phyloP scores from a whole-genome alignment of 441 rosid species.

The Erodium moschatum region DNA sequence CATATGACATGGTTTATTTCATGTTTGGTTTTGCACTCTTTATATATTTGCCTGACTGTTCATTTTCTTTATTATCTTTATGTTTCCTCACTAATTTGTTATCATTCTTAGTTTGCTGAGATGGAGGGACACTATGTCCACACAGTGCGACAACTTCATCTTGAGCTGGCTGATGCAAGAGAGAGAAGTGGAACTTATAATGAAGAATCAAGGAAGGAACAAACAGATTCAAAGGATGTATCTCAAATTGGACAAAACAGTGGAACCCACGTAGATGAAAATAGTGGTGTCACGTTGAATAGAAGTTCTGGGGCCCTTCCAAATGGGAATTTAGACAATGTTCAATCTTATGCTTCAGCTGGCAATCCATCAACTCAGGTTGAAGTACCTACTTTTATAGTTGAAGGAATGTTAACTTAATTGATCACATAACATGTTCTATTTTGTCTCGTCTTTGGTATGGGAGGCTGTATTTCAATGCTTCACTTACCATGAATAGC shows the following conservation, averaged over 20 bases:
- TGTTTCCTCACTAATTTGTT: too few species aligned
- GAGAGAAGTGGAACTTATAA: constrained; percentile 51
- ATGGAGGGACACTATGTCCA: constrained; percentile 83
- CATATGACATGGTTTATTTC: too few species aligned
- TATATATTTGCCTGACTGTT: too few species aligned
- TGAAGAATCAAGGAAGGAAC: constrained; percentile 17
- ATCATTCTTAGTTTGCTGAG: constrained; percentile 57
- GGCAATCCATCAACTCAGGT: constrained; percentile 54
- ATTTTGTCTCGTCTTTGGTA: background rate
- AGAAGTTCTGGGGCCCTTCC: constrained; percentile 30
- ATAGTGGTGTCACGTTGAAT: constrained; percentile 32
- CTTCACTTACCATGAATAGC: background rate
- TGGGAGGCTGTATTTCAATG: background rate
- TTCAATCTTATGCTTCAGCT: constrained; percentile 35
- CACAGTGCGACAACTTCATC: constrained; percentile 78
- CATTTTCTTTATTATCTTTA: too few species aligned
- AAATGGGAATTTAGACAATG: constrained; percentile 48
- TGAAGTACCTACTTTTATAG: background rate
- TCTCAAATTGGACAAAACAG: constrained; percentile 46
- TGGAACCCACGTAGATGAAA: constrained; percentile 47
- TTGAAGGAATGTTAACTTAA: background rate
- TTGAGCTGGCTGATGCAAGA: constrained; percentile 65
- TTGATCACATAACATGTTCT: background rate
- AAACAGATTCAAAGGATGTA: constrained; percentile 36
- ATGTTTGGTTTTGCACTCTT: too few species aligned